phyloP scores from a whole-genome alignment of 2,329 filamentous ascomycete genomes.

The Talaromyces sp. region DNA sequence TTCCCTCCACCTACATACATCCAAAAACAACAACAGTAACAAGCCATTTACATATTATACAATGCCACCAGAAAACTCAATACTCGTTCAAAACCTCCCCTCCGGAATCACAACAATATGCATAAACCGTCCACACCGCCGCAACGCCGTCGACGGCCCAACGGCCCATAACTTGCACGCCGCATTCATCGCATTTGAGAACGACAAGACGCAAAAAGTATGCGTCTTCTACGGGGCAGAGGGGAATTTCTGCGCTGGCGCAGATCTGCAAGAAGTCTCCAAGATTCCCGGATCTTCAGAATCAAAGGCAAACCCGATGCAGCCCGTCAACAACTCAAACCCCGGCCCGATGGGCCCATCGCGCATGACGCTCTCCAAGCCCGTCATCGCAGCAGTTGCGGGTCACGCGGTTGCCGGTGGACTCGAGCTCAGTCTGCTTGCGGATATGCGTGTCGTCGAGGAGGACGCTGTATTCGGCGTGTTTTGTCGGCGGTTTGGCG shows the following conservation, averaged over 20 bases:
- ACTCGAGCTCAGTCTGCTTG: conserved; percentile 49
- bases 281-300: conserved; percentile 1
- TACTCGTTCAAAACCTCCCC: conserved; percentile 10
- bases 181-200: conserved; percentile 47
- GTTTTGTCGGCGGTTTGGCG: conserved; percentile 51
- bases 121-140: conserved; percentile 46
- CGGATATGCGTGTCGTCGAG: conserved; percentile 50
- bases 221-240: conserved; percentile 46
- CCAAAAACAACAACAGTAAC: neutral
- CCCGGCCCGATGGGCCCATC: conserved; percentile 50
- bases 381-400: conserved; percentile 47
- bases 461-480: conserved; percentile 52
- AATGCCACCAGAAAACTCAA: neutral
- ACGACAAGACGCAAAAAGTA: conserved; percentile 47
- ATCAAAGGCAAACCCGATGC: conserved; percentile 14
- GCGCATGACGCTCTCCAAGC: conserved; percentile 46
- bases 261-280: conserved; percentile 46
- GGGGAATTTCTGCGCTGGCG: conserved; percentile 50
- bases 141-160: conserved; percentile 49
- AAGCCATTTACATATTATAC: neutral
- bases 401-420: conserved; percentile 52
- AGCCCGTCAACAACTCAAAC: conserved; percentile 31
- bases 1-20: too few species aligned
- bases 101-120: conserved; percentile 51
- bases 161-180: conserved; percentile 46